A percentile compares a stretch with the other conserved stretches of the same genome.
These are phyloP conservation scores for Dipsacomyces acuminosporus DNA, from an alignment of 371 early-diverging fungal species.

Conservation along the genomic window DNA sequence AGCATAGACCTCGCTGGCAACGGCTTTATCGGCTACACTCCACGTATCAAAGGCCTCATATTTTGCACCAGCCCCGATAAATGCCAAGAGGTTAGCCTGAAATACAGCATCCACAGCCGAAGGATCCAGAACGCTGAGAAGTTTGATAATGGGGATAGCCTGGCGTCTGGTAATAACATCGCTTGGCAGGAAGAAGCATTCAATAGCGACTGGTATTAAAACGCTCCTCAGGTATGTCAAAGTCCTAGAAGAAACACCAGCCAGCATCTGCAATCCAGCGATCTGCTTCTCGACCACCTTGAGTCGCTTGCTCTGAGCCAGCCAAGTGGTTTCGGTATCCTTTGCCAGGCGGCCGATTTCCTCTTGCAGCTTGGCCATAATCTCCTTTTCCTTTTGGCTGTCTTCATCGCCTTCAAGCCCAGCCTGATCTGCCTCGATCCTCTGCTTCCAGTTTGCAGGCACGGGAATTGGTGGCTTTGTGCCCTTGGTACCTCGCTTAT, in stretches of 20 bases:
- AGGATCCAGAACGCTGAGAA: slow-evolving; percentile 13
- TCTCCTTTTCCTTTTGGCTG: slow-evolving; percentile 3
- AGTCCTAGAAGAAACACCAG: slow-evolving; percentile 9
- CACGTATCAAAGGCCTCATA: slow-evolving; percentile 11
- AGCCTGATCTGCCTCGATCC: slow-evolving; percentile 8
- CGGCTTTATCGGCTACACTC: not conserved
- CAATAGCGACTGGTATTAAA: slow-evolving; percentile 24
- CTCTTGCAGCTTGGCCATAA: slow-evolving; percentile 8
- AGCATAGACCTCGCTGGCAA: slow-evolving; percentile 3
- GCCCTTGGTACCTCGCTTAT: slow-evolving; percentile 23
- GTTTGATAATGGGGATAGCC: slow-evolving; percentile 24
- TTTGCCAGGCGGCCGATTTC: not conserved
- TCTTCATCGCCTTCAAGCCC: not conserved
- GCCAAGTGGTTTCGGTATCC: slow-evolving; percentile 15
- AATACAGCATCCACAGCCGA: slow-evolving; percentile 17
- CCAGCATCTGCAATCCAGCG: slow-evolving; percentile 2
- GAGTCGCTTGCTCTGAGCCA: slow-evolving; percentile 33
- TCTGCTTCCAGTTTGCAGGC: slow-evolving; percentile 21
- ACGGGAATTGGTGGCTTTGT: slow-evolving; percentile 38
- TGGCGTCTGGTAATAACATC: slow-evolving; percentile 23
- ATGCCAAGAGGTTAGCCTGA: slow-evolving; percentile 33
- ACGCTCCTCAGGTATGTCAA: slow-evolving; percentile 25
- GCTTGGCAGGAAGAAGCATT: slow-evolving; percentile 33
- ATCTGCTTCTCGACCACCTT: slow-evolving; percentile 13
- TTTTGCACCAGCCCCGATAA: slow-evolving; percentile 9